Evolutionary conservation across 805 yeast species (phyloP).

Genomic region (Jamesozyma gamospora): DNA sequence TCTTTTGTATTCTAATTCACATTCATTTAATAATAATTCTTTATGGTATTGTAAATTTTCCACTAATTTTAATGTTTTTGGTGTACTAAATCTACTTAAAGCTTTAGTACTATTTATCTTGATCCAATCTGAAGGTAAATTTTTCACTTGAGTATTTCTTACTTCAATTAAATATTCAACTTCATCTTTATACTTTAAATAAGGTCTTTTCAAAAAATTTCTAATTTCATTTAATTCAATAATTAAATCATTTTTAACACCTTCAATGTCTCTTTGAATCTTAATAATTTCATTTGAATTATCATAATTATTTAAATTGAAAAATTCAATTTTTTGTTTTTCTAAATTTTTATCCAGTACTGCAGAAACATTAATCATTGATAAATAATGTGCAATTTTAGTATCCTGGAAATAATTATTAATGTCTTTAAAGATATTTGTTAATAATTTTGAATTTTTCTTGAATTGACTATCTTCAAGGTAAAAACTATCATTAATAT

Average conservation of each 20-base stretch:
- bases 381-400: constrained; percentile 30
- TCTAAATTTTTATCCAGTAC: constrained; percentile 39
- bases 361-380: constrained; percentile 46
- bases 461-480: constrained; percentile 9
- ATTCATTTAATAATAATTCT: constrained; percentile 34
- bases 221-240: constrained; percentile 44
- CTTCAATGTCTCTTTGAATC: constrained; percentile 32
- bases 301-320: constrained; percentile 30
- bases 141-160: constrained; percentile 43
- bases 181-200: constrained; percentile 46
- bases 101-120: constrained; percentile 60
- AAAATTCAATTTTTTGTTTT: constrained; percentile 37
- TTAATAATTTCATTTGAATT: constrained; percentile 34
- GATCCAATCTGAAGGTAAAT: constrained; percentile 67
- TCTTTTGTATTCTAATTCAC: constrained; percentile 19
- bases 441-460: constrained; percentile 29
- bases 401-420: constrained; percentile 27
- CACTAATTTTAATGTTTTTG: constrained; percentile 41
- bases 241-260: constrained; percentile 38
- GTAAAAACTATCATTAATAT: constrained; percentile 22
- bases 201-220: constrained; percentile 42
- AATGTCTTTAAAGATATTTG: constrained; percentile 32
- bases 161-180: constrained; percentile 74
- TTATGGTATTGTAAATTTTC: constrained; percentile 49
- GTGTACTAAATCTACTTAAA: constrained; percentile 65